Percentiles rank a stretch among this genome's conserved stretches.
These are phyloP conservation scores for Pyrenophora graminea DNA, from an alignment of 2,329 filamentous ascomycete species.

Conservation along the genomic window DNA sequence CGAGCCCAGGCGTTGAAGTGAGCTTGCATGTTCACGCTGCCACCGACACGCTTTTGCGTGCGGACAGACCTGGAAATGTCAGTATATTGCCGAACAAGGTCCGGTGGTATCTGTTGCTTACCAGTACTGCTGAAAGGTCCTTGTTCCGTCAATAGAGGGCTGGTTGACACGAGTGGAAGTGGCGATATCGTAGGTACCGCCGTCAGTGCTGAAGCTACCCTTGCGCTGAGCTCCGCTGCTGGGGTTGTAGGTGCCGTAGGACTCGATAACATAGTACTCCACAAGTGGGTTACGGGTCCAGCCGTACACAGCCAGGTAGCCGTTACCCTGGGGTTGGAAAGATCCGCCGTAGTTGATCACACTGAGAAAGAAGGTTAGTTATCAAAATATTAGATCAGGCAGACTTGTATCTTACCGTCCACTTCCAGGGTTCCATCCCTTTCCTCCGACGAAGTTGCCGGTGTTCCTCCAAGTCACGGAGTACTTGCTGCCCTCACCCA, in stretches of 20 bases:
- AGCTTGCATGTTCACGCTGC: constrained; percentile 37
- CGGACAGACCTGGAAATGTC: constrained; percentile 43
- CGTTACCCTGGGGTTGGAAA: constrained; percentile 24
- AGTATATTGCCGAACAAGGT: not conserved
- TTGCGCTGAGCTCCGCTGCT: constrained; percentile 50
- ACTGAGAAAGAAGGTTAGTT: not conserved
- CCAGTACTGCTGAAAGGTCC: constrained; percentile 60
- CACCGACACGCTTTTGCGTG: constrained; percentile 53
- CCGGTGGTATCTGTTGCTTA: constrained; percentile 25
- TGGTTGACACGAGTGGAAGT: constrained; percentile 53
- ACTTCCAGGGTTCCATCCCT: constrained; percentile 45
- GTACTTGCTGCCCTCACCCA: constrained; percentile 26
- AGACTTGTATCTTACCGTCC: constrained; percentile 48
- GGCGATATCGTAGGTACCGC: constrained; percentile 58
- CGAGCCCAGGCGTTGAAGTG: constrained; percentile 38
- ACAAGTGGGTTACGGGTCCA: constrained; percentile 59
- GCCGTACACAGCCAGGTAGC: constrained; percentile 54
- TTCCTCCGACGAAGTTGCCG: constrained; percentile 34
- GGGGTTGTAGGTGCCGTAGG: constrained; percentile 53
- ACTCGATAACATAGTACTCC: constrained; percentile 63
- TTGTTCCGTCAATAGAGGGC: constrained; percentile 58
- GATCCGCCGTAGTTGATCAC: constrained; percentile 24
- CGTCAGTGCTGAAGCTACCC: constrained; percentile 57
- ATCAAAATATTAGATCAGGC: not conserved
- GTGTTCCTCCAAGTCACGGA: constrained; percentile 27